These are phyloP conservation scores for Schwanniomyces etchellsii DNA, from an alignment of 1,139 yeast genomes.

Conservation along the genomic window DNA sequence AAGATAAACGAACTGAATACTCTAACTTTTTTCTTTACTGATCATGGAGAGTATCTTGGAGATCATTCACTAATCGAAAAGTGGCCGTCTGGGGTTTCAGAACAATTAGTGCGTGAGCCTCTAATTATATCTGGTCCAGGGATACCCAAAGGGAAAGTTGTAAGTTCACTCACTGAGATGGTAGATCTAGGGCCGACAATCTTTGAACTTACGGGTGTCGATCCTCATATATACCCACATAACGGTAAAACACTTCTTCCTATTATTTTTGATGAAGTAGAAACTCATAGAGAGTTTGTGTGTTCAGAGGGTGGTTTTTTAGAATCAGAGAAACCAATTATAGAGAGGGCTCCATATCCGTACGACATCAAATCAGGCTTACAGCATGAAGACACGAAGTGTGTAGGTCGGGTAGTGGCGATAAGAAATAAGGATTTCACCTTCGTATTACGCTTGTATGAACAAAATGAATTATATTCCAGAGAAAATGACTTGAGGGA, in stretches of 20 bases:
- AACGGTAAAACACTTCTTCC: conserved; percentile 8
- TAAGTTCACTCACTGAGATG: conserved; percentile 9
- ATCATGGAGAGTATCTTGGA: too few relatives aligned
- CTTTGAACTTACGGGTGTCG: conserved; percentile 7
- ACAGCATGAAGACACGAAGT: conserved; percentile 4
- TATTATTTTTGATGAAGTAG: conserved; percentile 1
- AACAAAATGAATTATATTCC: conserved; percentile 9
- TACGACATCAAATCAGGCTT: conserved; percentile 5
- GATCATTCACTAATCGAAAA: too few relatives aligned
- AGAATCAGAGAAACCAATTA: conserved; percentile 4
- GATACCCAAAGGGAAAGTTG: too few relatives aligned
- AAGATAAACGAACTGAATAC: too few relatives aligned
- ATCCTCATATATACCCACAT: conserved; percentile 6
- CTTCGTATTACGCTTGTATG: conserved; percentile 11
- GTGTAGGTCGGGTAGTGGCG: conserved; percentile 10
- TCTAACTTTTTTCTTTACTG: too few relatives aligned
- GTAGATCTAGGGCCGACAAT: conserved; percentile 11
- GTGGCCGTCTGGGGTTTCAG: too few relatives aligned
- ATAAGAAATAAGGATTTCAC: conserved; percentile 9
- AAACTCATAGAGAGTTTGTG: conserved; percentile 4
- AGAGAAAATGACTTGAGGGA: too few relatives aligned
- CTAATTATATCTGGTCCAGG: too few relatives aligned
- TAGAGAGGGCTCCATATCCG: conserved; percentile 5
- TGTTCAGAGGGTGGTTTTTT: conserved; percentile 7
- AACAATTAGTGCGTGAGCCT: too few relatives aligned